Conservation (phyloP, 139 green algal species). For the Protoeuglena noctilucae region DNA sequence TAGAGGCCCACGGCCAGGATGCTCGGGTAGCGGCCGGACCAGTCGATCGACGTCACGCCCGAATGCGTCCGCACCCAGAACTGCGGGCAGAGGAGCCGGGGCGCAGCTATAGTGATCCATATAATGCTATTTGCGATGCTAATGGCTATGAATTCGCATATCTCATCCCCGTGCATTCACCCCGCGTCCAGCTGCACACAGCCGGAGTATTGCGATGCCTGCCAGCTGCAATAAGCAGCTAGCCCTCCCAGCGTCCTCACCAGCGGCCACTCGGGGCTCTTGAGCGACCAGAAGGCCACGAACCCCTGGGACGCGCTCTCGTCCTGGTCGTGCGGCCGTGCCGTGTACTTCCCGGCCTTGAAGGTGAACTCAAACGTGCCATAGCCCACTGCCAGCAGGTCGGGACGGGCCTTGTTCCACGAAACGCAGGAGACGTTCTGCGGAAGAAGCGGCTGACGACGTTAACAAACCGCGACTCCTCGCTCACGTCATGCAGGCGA, state of each 20-base stretch:
- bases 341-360: neutral
- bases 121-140: too few species aligned
- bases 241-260: slow-evolving; percentile 27
- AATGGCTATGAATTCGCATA: too few species aligned
- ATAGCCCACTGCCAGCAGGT: slow-evolving; percentile 65
- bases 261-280: slow-evolving; percentile 55
- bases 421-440: too few species aligned
- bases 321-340: neutral
- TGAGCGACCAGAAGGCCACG: slow-evolving; percentile 64
- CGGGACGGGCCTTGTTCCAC: slow-evolving; percentile 42
- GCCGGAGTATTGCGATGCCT: neutral
- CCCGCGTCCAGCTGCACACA: neutral
- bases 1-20: slow-evolving; percentile 50
- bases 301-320: too few species aligned
- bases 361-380: slow-evolving; percentile 32
- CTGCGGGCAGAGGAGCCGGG: too few species aligned
- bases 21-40: slow-evolving; percentile 27
- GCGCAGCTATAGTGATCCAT: too few species aligned
- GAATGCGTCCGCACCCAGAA: slow-evolving; percentile 19
- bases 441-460: too few species aligned
- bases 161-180: too few species aligned
- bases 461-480: too few species aligned
- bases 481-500: too few species aligned
- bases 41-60: slow-evolving; percentile 59
- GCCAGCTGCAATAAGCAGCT: too few species aligned